phyloP scores from a whole-genome alignment of 1,284 basidiomycete species.

The Ceratobasidium theobromae region DNA sequence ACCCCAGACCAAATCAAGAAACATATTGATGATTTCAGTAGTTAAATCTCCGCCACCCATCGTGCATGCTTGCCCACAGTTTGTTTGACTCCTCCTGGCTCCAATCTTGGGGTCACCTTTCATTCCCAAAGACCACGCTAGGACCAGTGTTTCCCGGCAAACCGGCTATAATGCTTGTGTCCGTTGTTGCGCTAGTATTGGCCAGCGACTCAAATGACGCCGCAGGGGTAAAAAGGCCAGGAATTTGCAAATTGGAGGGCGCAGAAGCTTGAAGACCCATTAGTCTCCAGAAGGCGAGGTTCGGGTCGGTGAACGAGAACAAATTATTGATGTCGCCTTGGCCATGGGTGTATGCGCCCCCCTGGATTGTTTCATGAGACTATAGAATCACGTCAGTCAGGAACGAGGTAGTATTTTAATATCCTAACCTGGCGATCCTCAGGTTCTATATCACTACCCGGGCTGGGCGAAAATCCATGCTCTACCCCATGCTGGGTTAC shows the following conservation, averaged over 20 bases:
- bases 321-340: background rate
- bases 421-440: background rate
- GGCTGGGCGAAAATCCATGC: background rate
- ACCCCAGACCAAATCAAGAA: too few relatives aligned
- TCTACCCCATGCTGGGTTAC: background rate
- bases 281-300: background rate
- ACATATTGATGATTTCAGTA: too few relatives aligned
- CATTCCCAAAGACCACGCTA: background rate
- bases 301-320: background rate
- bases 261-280: background rate
- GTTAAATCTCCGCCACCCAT: too few relatives aligned
- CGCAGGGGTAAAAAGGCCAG: background rate
- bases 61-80: too few relatives aligned
- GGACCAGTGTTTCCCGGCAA: background rate
- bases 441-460: background rate
- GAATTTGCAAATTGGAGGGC: too few relatives aligned
- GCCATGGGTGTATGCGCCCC: too few relatives aligned
- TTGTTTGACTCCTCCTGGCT: too few relatives aligned
- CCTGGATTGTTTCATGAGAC: too few relatives aligned
- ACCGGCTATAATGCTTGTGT: background rate
- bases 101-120: background rate
- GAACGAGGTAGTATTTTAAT: too few relatives aligned
- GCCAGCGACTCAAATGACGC: background rate
- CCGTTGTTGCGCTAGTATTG: background rate
- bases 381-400: too few relatives aligned